Base-by-base conservation (phyloP, 1,284 basidiomycete genomes). In the Uromyces viciae-fabae region DNA sequence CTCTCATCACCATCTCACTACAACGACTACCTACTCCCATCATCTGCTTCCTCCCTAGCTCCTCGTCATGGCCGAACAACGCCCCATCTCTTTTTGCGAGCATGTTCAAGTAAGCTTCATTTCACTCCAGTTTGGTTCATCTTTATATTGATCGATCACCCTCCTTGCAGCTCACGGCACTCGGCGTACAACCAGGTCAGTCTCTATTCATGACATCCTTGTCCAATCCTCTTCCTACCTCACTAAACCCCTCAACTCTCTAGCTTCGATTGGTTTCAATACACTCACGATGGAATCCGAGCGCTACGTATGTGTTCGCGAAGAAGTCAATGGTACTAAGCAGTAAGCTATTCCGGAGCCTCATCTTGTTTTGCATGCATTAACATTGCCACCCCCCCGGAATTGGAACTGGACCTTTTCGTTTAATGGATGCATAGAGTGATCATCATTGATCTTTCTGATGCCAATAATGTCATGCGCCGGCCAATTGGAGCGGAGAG, bases 401-500 rank as follows among this genome's bases (percentile, higher is more conserved):
- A 33, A 31, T 49, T 31, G 22, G 64, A n/a, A n/a, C n/a, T n/a
- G 8, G 28, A n/a, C 9, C 42, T 33, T 36, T 66, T 33, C n/a
- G n/a, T n/a, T n/a, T n/a, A n/a, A n/a, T n/a, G n/a, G n/a, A n/a
- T n/a, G n/a, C n/a, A n/a, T 33, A 81, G 66, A 68, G 95, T 98
- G 83, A 94, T 97, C 86, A 98, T 98, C 85, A 93, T 98, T 85
- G 95, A 97, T 90, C 91, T 98, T 83, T 89, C 92, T 81, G 94
- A 98, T 86, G 93, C 94, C 85, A 96, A 96, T 88, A 94, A 95
- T 91, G 92, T 98, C 84, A 91, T 98, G 83, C 91, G 97, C 84
- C 89, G 97, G 85, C 97, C 97, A 81, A 99, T 99, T 86, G 94
- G 94, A 33, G 97, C 89, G 91, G 97, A 99, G 87, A 95, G 94